Evolutionary conservation across 192 early-diverging fungal genomes (phyloP), one percentile per base, ranked within the genome.

Genomic region (Glomus cerebriforme): DNA sequence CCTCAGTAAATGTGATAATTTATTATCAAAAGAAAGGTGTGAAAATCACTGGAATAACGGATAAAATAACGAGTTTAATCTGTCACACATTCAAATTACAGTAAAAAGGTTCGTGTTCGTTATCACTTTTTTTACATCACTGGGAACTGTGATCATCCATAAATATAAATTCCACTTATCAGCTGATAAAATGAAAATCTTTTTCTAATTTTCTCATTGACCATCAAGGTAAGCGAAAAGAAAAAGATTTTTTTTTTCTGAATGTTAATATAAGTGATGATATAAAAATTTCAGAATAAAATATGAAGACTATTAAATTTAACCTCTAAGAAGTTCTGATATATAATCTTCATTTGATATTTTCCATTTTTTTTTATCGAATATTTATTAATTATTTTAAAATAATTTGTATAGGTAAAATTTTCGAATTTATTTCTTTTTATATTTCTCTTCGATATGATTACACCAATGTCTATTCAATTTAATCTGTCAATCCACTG

Each of bases 241-340:
- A n/a, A n/a, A 19, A 63, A 7, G 4, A 63, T 31, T 6, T 31
- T 27, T 12, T 63, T 27, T 29, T 60, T 26, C 19, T 60, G 2
- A 5, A 19, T 54, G 13, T 54, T 2, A 19, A 19, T 54, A 39
- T 54, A 19, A 47, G 10, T 54, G 49, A 54, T 54, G 49, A 54
- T 15, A 22, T 17, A 54, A 54, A 63, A 15, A 3, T 63, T 63
- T 63, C n/a, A 12, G 12, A 63, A 0, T 27, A 26, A n/a, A n/a
- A 63, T 15, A 63, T 27, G 62, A 63, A 27, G 49, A 54, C 49
- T 19, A 54, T 19, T 54, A 63, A 26, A 27, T 29, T 63, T 63
- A 12, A 63, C 6, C 62, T 63, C 62, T 63, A 63, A 63, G 62
- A 63, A 63, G 62, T 63, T 63, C 62, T 63, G 62, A 63, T 63